Base-by-base conservation (phyloP, 371 early-diverging fungal genomes). In the Mucor circinelloides region DNA sequence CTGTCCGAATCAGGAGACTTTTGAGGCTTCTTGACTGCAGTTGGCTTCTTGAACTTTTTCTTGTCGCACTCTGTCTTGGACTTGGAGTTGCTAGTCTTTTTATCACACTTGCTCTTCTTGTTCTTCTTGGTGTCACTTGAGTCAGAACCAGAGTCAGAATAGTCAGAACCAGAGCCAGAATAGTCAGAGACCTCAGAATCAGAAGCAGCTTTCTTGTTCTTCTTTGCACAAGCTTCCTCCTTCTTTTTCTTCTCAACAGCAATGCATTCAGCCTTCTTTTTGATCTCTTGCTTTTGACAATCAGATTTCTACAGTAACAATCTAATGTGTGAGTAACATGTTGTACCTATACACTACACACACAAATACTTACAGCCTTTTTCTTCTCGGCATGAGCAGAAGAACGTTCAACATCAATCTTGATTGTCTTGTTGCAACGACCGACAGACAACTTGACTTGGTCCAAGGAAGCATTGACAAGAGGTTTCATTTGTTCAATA, bases 401-500 rank as follows among this genome's bases (percentile, higher is more conserved):
- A 21, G 58, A 67, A 25, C 63, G 55, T 60, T 67, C 67, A 48
- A 71, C 58, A 15, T 67, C 67, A 38, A 71, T 63, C 60, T 71
- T 67, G 40, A 67, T 52, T 3, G 60, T 64, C 63, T 67, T 71
- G 23, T 67, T 67, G 34, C 69, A 75, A 34, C 70, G 67, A 46
- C 65, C 31, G n/a, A 75, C 48, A 50, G 70, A 67, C 3, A 63
- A 36, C 15, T 69, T 58, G 34, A 75, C 62, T 57, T 75, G 76
- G 7, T 40, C 58, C 31, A 59, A 44, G 27, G 73, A 69, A 31
- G 73, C 64, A 25, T 38, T 44, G n/a, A 72, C 65, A 46, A 75
- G 56, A 40, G 72, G 58, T 10, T 36, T 69, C 76, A 75, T 72
- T 44, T 75, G 72, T 17, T 69, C 69, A 42, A 67, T 59, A 31